Base-by-base conservation (phyloP, 2,329 filamentous ascomycete genomes). In the Alternaria novae-zelandiae region DNA sequence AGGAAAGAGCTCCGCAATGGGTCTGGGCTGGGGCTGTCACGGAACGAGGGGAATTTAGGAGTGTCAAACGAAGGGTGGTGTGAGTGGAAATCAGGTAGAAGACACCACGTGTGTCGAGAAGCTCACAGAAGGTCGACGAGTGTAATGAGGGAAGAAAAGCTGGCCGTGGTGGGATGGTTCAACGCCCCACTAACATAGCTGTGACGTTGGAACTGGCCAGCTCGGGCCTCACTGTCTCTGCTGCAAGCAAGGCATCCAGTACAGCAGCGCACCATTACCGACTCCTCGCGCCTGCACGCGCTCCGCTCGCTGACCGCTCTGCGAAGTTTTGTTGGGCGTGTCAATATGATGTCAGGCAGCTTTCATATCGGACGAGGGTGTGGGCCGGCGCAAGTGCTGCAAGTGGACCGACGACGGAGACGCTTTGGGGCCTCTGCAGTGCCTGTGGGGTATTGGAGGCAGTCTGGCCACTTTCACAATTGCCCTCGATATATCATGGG, bases 341-440 rank as follows among this genome's bases (percentile, higher is more conserved):
- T 64, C 63, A 61, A 69, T 51, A 70, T 70, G 65, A 71, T 68
- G 70, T 73, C 66, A 71, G 63, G 56, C 47, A 49, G 55, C 57
- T 59, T 46, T 61, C 59, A 65, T 57, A 58, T 53, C 26, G 46
- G 53, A 46, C 51, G 55, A 54, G 60, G 36, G 44, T 44, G 61
- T 62, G 59, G 59, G 59, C 59, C 59, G 53, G 43, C 43, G 23
- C 59, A 59, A 28, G 59, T 58, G 56, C 56, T 51, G 56, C 56
- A 51, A 30, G 56, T 49, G 59, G 46, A 36, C 45, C 59, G 32
- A 57, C 59, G 30, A 57, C 61, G 36, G 28, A 28, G 53, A 44
- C 30, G 26, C 17, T 13, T 17, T 28, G 26, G 50, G 55, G 49
- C 46, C 45, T 30, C 50, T 46, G 15, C 36, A 41, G 36, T 45